These are phyloP conservation scores for Alternaria longipes DNA, from an alignment of 2,329 filamentous ascomycete genomes.

Conservation along the genomic window DNA sequence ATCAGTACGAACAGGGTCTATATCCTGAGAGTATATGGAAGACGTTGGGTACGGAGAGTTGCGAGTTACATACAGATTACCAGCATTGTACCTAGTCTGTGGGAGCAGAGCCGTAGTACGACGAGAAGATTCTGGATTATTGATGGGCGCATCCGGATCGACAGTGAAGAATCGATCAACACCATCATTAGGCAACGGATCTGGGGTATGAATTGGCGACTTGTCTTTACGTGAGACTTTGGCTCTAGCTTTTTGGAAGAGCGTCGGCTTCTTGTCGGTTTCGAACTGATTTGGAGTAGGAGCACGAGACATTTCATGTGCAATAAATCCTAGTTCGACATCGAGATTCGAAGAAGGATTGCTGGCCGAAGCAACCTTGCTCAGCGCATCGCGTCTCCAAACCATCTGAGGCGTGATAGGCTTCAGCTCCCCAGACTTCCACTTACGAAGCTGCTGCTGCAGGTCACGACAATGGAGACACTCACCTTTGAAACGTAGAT, in stretches of 20 bases:
- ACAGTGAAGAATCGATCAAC: conserved; percentile 16
- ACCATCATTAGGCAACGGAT: background rate
- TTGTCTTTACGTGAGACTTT: background rate
- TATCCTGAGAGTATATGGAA: background rate
- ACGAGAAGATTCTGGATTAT: background rate
- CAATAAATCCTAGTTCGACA: conserved; percentile 5
- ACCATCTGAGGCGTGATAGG: conserved; percentile 17
- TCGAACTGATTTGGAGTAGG: background rate
- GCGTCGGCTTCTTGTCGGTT: background rate
- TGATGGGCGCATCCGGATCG: background rate
- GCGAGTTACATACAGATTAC: background rate
- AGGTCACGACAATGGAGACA: conserved; percentile 15
- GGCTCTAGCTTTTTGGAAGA: conserved; percentile 10
- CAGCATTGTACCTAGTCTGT: background rate
- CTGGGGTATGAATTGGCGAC: background rate
- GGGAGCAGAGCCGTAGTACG: background rate
- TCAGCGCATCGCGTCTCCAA: conserved; percentile 5
- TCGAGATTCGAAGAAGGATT: conserved; percentile 2
- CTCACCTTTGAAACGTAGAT: conserved; percentile 13
- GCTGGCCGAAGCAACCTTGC: background rate
- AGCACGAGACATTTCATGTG: background rate
- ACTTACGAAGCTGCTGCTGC: conserved; percentile 16
- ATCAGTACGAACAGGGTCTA: background rate
- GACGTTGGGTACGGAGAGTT: background rate
- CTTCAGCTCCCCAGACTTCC: conserved; percentile 19